These are phyloP conservation scores for Dichomitus squalens DNA, from an alignment of 1,284 basidiomycete genomes.

Conservation along the genomic window DNA sequence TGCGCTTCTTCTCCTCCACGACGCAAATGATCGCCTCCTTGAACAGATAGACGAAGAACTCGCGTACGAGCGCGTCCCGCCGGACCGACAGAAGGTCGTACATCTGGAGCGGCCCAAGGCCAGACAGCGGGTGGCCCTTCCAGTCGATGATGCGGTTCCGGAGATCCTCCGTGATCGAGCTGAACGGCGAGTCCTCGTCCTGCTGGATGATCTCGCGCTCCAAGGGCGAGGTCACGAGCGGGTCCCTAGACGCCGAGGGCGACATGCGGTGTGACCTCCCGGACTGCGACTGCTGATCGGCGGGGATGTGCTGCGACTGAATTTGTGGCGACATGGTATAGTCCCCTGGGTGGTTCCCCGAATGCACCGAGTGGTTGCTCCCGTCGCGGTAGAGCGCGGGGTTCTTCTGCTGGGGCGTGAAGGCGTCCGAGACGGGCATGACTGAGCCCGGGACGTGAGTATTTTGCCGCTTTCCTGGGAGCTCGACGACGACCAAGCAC, in stretches of 20 bases:
- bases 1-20: conserved; percentile 88
- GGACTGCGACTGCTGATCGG: conserved; percentile 24
- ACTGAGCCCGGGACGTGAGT: conserved; percentile 62
- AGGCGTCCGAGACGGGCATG: conserved; percentile 49
- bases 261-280: conserved; percentile 26
- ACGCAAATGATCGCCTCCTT: conserved; percentile 96
- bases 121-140: conserved; percentile 88
- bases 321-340: conserved; percentile 25
- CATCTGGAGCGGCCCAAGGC: conserved; percentile 87
- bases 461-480: conserved; percentile 70
- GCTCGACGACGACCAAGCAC: conserved; percentile 88
- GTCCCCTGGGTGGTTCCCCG: conserved; percentile 23
- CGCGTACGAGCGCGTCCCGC: conserved; percentile 83
- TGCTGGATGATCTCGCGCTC: conserved; percentile 23
- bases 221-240: conserved; percentile 13
- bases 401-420: conserved; percentile 24
- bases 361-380: conserved; percentile 25
- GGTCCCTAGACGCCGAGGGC: conserved; percentile 31
- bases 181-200: conserved; percentile 69
- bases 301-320: conserved; percentile 20
- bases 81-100: conserved; percentile 90
- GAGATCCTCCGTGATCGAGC: conserved; percentile 83
- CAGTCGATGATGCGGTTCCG: conserved; percentile 89
- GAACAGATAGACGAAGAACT: conserved; percentile 96
- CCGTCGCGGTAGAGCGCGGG: conserved; percentile 17